phyloP scores from a whole-genome alignment of 768 basidiomycete genomes.

The Agaricus blazei region DNA sequence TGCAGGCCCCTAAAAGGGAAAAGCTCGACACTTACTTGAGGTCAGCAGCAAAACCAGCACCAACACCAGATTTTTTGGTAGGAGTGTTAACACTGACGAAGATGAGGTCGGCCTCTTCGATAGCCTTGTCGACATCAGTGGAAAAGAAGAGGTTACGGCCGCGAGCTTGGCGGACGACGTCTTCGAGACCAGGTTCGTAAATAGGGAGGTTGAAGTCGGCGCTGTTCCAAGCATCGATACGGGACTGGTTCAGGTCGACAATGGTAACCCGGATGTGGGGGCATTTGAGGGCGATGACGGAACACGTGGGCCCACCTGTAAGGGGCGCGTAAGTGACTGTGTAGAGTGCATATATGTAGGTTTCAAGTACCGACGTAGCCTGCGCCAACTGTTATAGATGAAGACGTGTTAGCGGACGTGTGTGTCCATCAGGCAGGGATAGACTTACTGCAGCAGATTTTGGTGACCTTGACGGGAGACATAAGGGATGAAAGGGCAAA shows the following conservation, averaged over 20 bases:
- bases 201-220: constrained; percentile 83
- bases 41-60: constrained; percentile 97
- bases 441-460: constrained; percentile 84
- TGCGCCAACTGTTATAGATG: constrained; percentile 58
- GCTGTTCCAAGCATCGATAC: constrained; percentile 97
- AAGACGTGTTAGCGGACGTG: constrained; percentile 12
- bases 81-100: constrained; percentile 99
- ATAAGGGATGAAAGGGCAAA: constrained; percentile 26
- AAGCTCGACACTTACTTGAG: constrained; percentile 67
- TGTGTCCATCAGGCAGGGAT: neutral
- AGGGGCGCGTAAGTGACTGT: neutral
- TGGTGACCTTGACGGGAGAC: constrained; percentile 61
- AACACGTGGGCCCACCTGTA: constrained; percentile 89
- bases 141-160: constrained; percentile 98
- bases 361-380: constrained; percentile 84
- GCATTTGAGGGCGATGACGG: constrained; percentile 91
- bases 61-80: constrained; percentile 96
- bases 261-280: constrained; percentile 94
- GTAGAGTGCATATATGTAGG: neutral
- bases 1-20: neutral
- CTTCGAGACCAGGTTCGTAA: constrained; percentile 95
- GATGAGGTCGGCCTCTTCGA: constrained; percentile 93
- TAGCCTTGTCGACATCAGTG: constrained; percentile 89
- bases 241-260: constrained; percentile 92
- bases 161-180: constrained; percentile 81